Evolutionary conservation across 495 filamentous ascomycete species (phyloP), one percentile per base, ranked within the genome.

Genomic region (Mycothermus thermophilus): DNA sequence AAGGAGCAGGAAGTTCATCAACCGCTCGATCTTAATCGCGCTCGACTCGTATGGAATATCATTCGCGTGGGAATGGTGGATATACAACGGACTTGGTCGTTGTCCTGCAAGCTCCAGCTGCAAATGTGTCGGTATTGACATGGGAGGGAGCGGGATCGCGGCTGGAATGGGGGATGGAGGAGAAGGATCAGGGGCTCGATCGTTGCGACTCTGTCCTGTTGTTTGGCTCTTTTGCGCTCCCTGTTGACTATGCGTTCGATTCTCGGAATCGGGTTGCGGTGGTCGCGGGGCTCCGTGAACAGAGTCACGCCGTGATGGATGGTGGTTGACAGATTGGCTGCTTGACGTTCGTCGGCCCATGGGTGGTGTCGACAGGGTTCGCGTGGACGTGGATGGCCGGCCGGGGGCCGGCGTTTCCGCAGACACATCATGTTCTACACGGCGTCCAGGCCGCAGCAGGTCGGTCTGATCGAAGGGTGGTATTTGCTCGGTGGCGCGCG

Each of bases 1-100:
- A 4, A 96, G 63, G 13, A 83, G 58, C 6, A 96, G 60, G 53
- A 94, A 88, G 51, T 96, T 94, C 38, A 79, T 63, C n/a, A 99
- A 66, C 30, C 90, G 74, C 50, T 96, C 86, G 35, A 96, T 77
- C 48, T 94, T 95, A 46, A 94, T 69, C n/a, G 78, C 77, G n/a
- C 83, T 85, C 13, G 90, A 94, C 58, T 99, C 90, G 57, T 94
- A 95, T 0, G 84, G 83, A 30, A 84, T 74, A 37, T 95, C 85
- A 29, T 41, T 46, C 30, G 64, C 70, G 16, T 76, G 67, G 2
- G 82, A 74, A 38, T 79, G 76, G 50, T 92, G 76, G 30, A 95
- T 92, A 47, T 93, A 95, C 34, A 93, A 57, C 2, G 85, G 83
- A 29, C 83, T 90, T 3, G 86, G 86, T 18, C 75, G 67, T 27